Percentiles rank a stretch among this genome's conserved stretches.
Conservation (phyloP, 306 rosid genomes). For the Sophora flavescens region DNA sequence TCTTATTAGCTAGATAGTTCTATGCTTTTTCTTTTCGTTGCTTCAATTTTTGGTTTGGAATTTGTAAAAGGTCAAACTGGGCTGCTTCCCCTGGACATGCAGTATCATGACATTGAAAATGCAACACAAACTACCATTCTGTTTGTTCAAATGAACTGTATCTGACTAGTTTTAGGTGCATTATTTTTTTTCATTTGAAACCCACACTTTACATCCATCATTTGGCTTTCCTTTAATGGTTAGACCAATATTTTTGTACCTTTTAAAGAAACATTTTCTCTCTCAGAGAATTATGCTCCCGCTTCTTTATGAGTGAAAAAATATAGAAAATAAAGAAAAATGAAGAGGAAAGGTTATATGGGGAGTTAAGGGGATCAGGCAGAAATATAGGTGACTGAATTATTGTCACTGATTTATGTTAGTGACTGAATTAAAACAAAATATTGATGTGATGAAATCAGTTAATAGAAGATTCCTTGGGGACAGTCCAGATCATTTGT, state of each 20-base stretch:
- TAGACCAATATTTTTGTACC: too few relatives aligned
- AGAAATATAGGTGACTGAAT: conserved; percentile 5
- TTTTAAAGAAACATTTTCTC: neutral
- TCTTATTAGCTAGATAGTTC: neutral
- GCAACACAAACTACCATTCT: neutral
- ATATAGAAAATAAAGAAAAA: neutral
- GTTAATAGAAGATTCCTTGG: neutral
- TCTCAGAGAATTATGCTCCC: conserved; percentile 1
- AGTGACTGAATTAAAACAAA: neutral
- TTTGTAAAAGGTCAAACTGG: neutral
- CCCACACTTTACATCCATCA: neutral
- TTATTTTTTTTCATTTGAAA: conserved; percentile 7
- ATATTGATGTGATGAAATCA: too few relatives aligned
- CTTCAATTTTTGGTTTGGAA: neutral
- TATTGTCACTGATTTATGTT: neutral
- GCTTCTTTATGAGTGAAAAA: neutral
- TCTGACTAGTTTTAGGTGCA: neutral
- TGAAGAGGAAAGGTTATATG: neutral
- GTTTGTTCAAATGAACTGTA: neutral
- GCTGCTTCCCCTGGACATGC: neutral
- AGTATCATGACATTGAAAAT: neutral
- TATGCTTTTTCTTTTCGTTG: neutral
- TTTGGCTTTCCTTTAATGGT: neutral
- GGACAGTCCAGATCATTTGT: neutral
- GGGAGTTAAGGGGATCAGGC: neutral